Conservation (phyloP, 495 filamentous ascomycete genomes). For the Neurospora sp. region DNA sequence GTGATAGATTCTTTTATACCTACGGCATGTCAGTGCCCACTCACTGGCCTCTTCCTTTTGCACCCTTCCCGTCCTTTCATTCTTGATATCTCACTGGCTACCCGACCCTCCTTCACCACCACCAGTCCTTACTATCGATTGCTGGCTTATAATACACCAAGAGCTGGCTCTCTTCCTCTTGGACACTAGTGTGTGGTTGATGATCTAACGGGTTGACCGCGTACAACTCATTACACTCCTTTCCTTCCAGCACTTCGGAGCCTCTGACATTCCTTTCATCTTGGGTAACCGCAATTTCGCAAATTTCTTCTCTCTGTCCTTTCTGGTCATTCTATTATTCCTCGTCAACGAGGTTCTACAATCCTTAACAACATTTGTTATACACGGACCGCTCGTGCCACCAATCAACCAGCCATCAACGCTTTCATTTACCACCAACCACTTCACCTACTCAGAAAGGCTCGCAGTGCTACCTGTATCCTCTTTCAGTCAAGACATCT, state of each 20-base stretch:
- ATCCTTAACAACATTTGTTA: neutral
- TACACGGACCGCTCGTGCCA: neutral
- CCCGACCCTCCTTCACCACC: conserved; percentile 21
- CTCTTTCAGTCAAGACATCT: conserved; percentile 1
- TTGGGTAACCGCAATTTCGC: neutral
- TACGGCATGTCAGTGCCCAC: conserved; percentile 27
- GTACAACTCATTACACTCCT: conserved; percentile 36
- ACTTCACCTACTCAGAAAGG: conserved; percentile 2
- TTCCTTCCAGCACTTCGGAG: conserved; percentile 16
- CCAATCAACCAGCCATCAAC: conserved; percentile 9
- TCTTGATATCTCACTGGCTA: conserved; percentile 24
- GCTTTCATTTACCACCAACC: neutral
- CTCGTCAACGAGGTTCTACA: neutral
- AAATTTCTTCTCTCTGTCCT: neutral
- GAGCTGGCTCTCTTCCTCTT: conserved; percentile 40
- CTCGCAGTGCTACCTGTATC: neutral
- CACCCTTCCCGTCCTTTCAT: conserved; percentile 27
- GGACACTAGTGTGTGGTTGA: conserved; percentile 30
- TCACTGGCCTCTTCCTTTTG: conserved; percentile 21
- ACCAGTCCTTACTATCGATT: conserved; percentile 40
- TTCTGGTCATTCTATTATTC: neutral
- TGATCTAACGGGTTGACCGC: conserved; percentile 31
- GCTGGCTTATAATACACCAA: conserved; percentile 43
- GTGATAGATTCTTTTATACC: conserved; percentile 38
- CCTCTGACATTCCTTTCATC: conserved; percentile 11